These are phyloP conservation scores for Alternaria viburni DNA, from an alignment of 2,329 filamentous ascomycete genomes.

Conservation along the genomic window DNA sequence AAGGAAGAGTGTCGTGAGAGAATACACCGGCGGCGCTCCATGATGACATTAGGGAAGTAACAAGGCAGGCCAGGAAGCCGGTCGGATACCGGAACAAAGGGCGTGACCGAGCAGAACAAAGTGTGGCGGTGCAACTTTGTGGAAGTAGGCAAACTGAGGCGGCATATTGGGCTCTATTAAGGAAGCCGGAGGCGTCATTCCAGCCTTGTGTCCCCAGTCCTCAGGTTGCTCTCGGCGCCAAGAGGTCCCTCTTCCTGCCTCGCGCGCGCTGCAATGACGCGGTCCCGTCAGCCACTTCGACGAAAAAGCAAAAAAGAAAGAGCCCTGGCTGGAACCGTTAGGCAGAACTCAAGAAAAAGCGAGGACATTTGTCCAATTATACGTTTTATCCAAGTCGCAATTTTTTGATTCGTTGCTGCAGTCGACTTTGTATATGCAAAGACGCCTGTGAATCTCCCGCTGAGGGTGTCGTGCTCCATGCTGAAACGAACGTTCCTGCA, in stretches of 20 bases:
- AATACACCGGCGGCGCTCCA: background rate
- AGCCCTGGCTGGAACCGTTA: background rate
- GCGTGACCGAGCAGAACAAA: background rate
- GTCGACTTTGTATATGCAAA: background rate
- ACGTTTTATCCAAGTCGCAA: background rate
- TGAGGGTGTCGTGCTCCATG: background rate
- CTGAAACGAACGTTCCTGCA: background rate
- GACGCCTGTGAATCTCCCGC: background rate
- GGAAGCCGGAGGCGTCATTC: fast-evolving
- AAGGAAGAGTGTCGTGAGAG: background rate
- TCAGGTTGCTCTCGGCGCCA: background rate
- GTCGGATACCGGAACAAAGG: background rate
- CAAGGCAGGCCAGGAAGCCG: background rate
- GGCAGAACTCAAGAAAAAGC: background rate
- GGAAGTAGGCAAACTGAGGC: background rate
- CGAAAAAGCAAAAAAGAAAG: background rate
- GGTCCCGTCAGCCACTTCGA: background rate
- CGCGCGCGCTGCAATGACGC: too few species aligned
- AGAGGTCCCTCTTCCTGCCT: background rate
- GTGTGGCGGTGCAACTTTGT: background rate
- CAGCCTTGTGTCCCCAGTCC: background rate
- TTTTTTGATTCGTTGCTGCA: background rate
- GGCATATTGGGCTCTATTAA: background rate
- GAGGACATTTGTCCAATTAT: background rate
- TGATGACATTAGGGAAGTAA: background rate